These are phyloP conservation scores for Hymenoscyphus salicellus DNA, from an alignment of 2,329 filamentous ascomycete genomes.

Conservation along the genomic window DNA sequence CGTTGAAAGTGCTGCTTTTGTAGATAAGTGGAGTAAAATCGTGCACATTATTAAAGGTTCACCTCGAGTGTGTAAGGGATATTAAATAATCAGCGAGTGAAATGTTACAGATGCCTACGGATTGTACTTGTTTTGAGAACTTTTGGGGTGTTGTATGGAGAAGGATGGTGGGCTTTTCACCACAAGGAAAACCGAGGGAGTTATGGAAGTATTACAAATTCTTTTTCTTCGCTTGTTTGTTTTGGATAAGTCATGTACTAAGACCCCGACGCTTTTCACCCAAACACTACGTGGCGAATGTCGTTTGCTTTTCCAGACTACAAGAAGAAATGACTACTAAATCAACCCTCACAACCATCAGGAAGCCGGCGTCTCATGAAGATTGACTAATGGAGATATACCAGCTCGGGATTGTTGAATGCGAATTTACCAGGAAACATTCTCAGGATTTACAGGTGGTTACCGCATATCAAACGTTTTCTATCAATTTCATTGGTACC, in stretches of 20 bases:
- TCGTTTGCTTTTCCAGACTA: neutral
- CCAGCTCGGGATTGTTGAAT: neutral
- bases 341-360: neutral
- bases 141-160: too few relatives aligned
- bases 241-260: too few relatives aligned
- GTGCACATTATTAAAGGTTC: too few relatives aligned
- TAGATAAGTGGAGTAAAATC: too few relatives aligned
- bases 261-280: neutral
- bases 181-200: too few relatives aligned
- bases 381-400: neutral
- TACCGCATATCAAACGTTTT: neutral
- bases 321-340: neutral
- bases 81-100: too few relatives aligned
- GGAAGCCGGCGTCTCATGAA: neutral
- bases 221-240: neutral
- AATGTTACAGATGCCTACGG: too few relatives aligned
- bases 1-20: too few relatives aligned
- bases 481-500: neutral
- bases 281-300: neutral
- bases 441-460: neutral
- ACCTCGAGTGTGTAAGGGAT: too few relatives aligned
- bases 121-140: too few relatives aligned
- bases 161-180: too few relatives aligned
- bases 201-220: too few relatives aligned
- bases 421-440: neutral